Evolutionary conservation across 2,329 filamentous ascomycete species (phyloP), one percentile per base, ranked within the genome.

Genomic region (Cercospora zeina): DNA sequence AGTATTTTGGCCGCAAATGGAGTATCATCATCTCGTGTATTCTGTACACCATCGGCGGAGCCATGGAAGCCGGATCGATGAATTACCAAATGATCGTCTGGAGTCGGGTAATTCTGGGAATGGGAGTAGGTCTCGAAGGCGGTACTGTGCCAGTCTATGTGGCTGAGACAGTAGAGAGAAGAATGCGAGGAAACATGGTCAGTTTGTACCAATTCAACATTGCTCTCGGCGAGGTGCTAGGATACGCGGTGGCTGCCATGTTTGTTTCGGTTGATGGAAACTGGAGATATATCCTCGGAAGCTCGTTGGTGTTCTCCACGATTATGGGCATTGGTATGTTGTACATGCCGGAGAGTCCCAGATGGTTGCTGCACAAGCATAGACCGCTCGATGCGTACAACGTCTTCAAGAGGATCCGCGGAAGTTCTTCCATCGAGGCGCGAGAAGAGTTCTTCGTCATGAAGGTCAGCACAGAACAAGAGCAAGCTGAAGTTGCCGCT

Each of bases 151-250:
- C 87, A 10, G 86, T 90, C 58, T 91, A 91, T 65, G 88, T 91
- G 31, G 87, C 88, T 1, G 88, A 91, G 74, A 87, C 85, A 0
- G 88, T 90, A 47, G 86, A 88, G 68, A 81, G 85, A 33, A 82
- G 80, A 62, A 81, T 89, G 24, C 84, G 88, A 69, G 88, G 88
- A 67, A 90, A 90, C 73, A 76, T 91, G 54, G 88, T 91, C 1
- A 89, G 87, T 0, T 78, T 90, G 0, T 91, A 90, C 73, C 89
- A 91, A 71, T 85, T 90, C 75, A 90, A 89, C 76, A 91, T 91
- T 69, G 89, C 89, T 0, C 80, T 91, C 0, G 88, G 88, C 30
- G 88, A 90, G 68, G 88, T 91, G 1, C 78, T 91, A 1, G 89
- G 88, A 2, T 90, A 90, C 63, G 88, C 86, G 4, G 83, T 90